Evolutionary conservation across 306 rosid species (phyloP), one percentile per base, ranked within the genome.

Genomic region (Cicer judaicum): DNA sequence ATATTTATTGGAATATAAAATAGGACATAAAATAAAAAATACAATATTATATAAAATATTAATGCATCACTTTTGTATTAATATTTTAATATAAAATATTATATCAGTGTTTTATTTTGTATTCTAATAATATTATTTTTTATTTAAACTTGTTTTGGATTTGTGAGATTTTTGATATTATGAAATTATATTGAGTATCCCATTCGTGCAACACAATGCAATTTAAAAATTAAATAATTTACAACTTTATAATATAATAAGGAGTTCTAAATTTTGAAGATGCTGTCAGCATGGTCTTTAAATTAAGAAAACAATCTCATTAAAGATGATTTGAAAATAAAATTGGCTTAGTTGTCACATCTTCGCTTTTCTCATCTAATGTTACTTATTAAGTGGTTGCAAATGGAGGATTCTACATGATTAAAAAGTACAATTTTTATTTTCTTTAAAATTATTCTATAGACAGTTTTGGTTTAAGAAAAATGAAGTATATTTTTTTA

Each of bases 301-400:
- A 12, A 24, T 24, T 24, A 24, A 48, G 54, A 48, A 3, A 53
- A 53, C 7, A 16, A 24, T 24, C 34, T 24, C 0, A 24, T 24
- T 21, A 21, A 24, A 24, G 2, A 24, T 24, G 0, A 44, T 68
- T 50, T 38, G 74, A 60, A 65, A 54, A 8, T 4, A 68, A 47
- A 68, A 80, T 75, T 69, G 47, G 61, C 44, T 61, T 74, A 42
- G 84, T 74, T 80, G 84, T 80, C 84, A 74, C 13, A 74, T 74
- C 77, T 61, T 68, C 11, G 7, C 76, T 61, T 57, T 57, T 16
- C 41, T 56, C 0, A 13, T 56, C 14, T 39, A 39, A 72, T 54
- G n/a, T 42, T 19, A 46, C 53, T 43, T 60, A 66, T 21, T 5
- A 7, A 40, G 39, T 70, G 70, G 44, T 59, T 59, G 42, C 44